Evolutionary conservation across 345 rosid species (phyloP).

Genomic region (Bruguiera sexangula): DNA sequence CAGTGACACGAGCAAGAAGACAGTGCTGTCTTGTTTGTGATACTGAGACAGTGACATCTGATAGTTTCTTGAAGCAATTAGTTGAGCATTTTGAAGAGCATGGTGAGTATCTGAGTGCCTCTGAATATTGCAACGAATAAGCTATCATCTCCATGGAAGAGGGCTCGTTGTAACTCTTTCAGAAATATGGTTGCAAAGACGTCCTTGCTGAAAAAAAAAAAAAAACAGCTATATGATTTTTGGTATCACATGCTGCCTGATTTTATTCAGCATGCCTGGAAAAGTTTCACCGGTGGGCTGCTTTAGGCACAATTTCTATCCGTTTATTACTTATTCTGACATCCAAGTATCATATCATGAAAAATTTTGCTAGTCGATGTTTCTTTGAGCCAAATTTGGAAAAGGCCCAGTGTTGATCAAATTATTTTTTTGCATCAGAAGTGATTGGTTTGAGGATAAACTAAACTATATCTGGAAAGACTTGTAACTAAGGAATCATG

Average conservation of each 20-base stretch:
- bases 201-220: too few relatives aligned
- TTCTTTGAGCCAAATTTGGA: not conserved
- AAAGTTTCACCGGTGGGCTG: too few relatives aligned
- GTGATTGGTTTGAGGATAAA: not conserved
- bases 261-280: not conserved
- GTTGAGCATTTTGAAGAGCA: constrained; percentile 85
- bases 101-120: constrained; percentile 86
- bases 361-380: not conserved
- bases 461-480: constrained; percentile 9
- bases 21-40: constrained; percentile 91
- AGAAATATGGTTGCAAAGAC: not conserved
- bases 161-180: not conserved
- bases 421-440: constrained; percentile 1
- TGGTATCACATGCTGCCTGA: not conserved
- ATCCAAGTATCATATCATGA: too few relatives aligned
- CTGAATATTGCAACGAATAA: constrained; percentile 59
- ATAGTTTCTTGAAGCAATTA: constrained; percentile 69
- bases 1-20: constrained; percentile 89
- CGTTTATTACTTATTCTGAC: too few relatives aligned
- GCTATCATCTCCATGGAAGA: not conserved
- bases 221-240: too few relatives aligned
- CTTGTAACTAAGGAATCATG: not conserved
- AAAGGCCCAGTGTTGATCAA: not conserved
- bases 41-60: constrained; percentile 73
- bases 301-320: too few relatives aligned